Evolutionary conservation across 495 filamentous ascomycete species (phyloP), one percentile per base, ranked within the genome.

Genomic region (Penicillium nucicola): DNA sequence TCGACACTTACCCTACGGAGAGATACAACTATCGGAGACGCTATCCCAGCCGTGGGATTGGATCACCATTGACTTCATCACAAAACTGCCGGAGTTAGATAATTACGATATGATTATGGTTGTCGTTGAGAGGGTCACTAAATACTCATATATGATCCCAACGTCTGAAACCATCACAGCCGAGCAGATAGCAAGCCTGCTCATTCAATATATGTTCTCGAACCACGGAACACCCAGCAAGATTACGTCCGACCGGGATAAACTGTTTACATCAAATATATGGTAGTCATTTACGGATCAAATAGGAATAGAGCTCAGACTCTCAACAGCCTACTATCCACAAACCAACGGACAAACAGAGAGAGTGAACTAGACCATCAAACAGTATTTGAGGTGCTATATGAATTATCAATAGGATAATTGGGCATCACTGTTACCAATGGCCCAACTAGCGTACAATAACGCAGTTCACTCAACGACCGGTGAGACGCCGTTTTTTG

Each of bases 21-120:
- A 63, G 13, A 45, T 65, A 15, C 34, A 59, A 28, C 38, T 52
- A 0, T 17, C 44, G 8, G 35, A 45, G 34, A 3, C 35, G 42
- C 48, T 50, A 13, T 50, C 17, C 18, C 0, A 34, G 2, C 45
- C 31, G n/a, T 65, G 35, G 50, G 19, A 51, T 25, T 50, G 14
- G n/a, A 58, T 65, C 14, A 62, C 48, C 1, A 52, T 62, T 10
- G 43, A 67, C 22, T 62, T 67, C 31, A 57, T 62, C 13, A 49
- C 50, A 1, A 48, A 56, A 28, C 18, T 48, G 38, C 50, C 39
- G 15, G 10, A 32, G 5, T 51, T 17, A 39, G 38, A 43, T 4
- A 35, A 7, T 46, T 30, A 45, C 8, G 15, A 56, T 42, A 45
- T 44, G 5, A 56, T 53, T 34, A 50, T 45, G 5, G 34, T 50